Evolutionary conservation across 208 protist species (phyloP), one percentile per base, ranked within the genome.

Genomic region (Acanthamoeba lenticulata): DNA sequence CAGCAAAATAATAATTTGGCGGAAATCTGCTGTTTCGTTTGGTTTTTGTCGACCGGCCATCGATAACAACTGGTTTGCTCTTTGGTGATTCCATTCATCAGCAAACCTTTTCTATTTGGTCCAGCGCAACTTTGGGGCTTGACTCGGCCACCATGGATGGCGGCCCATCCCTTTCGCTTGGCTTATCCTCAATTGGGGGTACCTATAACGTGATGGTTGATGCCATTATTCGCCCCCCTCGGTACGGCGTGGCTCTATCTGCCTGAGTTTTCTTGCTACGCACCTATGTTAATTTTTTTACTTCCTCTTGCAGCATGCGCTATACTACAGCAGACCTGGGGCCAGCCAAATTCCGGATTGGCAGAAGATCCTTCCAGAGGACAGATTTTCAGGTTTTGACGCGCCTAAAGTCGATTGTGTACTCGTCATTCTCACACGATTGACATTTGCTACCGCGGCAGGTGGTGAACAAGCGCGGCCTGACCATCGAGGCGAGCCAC

Each of bases 151-250:
- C n/a, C 45, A 90, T 67, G 81, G 81, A 57, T 15, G 86, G 55
- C 0, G 86, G 60, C 3, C 45, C 86, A n/a, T 92, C 60, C 6
- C 3, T 92, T 74, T 77, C 60, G 36, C 27, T 92, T 5, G 86
- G 86, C 0, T 72, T 92, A 40, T n/a, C 29, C 19, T 67, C 57
- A 1, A 93, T 93, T 24, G 45, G 67, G 11, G 90, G 67, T 17
- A 83, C 65, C 27, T 93, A 93, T 34, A 77, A 36, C 65, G 60
- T 65, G 11, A 45, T 93, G 65, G 90, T 93, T 19, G 90, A 93
- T 1, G 90, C 90, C 90, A 93, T 93, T 13, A 83, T 93, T 83
- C 74, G 90, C 21, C 90, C 90, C 9, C 90, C 90, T 3, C 3
- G 90, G 65, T 93, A 81, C 36, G 74, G 21, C 27, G 34, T 42